phyloP scores from a whole-genome alignment of 495 filamentous ascomycete species.

The Penicillium macrosclerotiorum region DNA sequence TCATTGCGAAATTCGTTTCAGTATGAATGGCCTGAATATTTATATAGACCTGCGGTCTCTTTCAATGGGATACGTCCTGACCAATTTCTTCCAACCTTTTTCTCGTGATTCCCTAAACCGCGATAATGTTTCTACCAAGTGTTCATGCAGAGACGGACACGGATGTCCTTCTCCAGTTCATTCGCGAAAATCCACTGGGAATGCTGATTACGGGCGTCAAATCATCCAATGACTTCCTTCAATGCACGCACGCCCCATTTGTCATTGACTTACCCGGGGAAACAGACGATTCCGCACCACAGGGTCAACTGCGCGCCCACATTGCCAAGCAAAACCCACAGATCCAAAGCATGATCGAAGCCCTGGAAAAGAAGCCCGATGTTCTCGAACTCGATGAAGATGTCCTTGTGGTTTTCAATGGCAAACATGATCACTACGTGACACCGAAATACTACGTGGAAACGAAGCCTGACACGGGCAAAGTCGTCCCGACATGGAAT shows the following conservation, averaged over 20 bases:
- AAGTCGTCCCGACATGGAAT: slow-evolving; percentile 63
- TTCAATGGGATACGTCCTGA: too few species aligned
- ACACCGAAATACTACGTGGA: slow-evolving; percentile 59
- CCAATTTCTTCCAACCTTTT: too few species aligned
- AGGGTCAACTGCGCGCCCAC: slow-evolving; percentile 36
- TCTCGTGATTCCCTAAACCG: too few species aligned
- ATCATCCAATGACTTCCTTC: slow-evolving; percentile 38
- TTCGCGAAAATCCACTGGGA: slow-evolving; percentile 48
- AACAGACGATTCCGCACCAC: neutral
- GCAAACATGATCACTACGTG: slow-evolving; percentile 52
- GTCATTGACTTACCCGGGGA: slow-evolving; percentile 34
- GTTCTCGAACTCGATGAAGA: slow-evolving; percentile 15
- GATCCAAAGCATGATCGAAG: slow-evolving; percentile 52
- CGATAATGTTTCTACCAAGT: too few species aligned
- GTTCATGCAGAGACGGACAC: slow-evolving; percentile 44
- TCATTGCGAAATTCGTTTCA: too few species aligned
- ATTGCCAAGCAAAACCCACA: slow-evolving; percentile 53
- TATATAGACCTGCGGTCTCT: too few species aligned
- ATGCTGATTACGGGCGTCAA: slow-evolving; percentile 48
- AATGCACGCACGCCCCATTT: slow-evolving; percentile 51
- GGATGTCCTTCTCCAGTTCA: slow-evolving; percentile 40
- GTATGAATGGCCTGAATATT: too few species aligned
- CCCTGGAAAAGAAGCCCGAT: neutral
- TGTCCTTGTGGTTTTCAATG: slow-evolving; percentile 52
- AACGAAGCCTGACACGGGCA: slow-evolving; percentile 54